Evolutionary conservation across 176 grass and related monocot species (phyloP).

Genomic region (Thinopyrum elongatum): DNA sequence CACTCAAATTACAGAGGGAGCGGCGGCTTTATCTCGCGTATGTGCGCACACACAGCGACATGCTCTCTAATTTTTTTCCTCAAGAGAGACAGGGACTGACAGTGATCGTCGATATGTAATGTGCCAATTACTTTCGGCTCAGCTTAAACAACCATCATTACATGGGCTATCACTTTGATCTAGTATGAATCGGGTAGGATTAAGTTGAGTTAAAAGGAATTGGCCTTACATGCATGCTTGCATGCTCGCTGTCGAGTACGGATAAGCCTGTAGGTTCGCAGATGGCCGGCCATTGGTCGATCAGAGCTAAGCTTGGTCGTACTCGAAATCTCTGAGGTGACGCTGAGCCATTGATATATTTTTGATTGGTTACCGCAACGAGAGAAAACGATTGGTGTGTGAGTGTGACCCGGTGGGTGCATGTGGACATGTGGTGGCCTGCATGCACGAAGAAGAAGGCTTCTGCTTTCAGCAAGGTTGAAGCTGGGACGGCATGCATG

Average conservation of each 20-base stretch:
- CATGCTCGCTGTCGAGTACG: background rate
- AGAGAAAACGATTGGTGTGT: too few relatives aligned
- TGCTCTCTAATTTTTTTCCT: too few relatives aligned
- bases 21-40: too few relatives aligned
- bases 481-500: background rate
- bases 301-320: background rate
- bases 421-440: too few relatives aligned
- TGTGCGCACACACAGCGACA: too few relatives aligned
- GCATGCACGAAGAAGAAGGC: too few relatives aligned
- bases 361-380: too few relatives aligned
- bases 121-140: background rate
- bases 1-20: too few relatives aligned
- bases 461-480: background rate
- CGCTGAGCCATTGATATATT: too few relatives aligned
- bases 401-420: too few relatives aligned
- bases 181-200: background rate
- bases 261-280: constrained; percentile 1
- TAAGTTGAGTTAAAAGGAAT: background rate
- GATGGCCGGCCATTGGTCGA: background rate
- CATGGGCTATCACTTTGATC: background rate
- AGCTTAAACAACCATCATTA: background rate
- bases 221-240: background rate
- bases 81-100: background rate
- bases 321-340: background rate
- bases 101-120: too few relatives aligned